Conservation (phyloP, 2,329 filamentous ascomycete genomes). For the Paraphoma sp. region DNA sequence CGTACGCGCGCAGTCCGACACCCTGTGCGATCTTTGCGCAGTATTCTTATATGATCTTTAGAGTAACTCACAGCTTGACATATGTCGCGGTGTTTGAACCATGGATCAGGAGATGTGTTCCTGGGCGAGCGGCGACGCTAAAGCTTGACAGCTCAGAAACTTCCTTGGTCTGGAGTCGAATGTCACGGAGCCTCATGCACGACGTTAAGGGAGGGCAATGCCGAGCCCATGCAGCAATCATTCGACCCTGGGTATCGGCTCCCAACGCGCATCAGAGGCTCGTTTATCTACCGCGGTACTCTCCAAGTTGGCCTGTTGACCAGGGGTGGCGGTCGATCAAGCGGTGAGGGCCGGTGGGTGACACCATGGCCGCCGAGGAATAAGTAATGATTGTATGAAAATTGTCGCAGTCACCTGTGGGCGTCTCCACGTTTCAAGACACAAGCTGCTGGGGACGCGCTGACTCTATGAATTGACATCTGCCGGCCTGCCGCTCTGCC, state of each 20-base stretch:
- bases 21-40: too few species aligned
- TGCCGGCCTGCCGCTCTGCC: constrained; percentile 5
- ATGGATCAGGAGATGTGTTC: constrained; percentile 1
- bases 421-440: neutral
- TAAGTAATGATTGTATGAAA: constrained; percentile 7
- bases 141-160: constrained; percentile 18
- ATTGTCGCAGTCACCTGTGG: constrained; percentile 8
- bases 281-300: constrained; percentile 2
- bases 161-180: constrained; percentile 20
- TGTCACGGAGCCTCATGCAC: constrained; percentile 25
- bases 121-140: constrained; percentile 25
- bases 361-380: constrained; percentile 2
- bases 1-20: too few species aligned
- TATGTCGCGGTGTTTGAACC: neutral
- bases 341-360: constrained; percentile 14
- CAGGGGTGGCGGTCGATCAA: constrained; percentile 17
- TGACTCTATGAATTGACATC: constrained; percentile 3
- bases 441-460: neutral
- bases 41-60: too few species aligned
- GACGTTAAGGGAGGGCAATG: constrained; percentile 11
- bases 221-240: constrained; percentile 11
- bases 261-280: constrained; percentile 16
- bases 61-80: neutral
- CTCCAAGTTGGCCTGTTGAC: neutral
- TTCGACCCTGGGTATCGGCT: constrained; percentile 18